Evolutionary conservation across 2,329 filamentous ascomycete species (phyloP).

Genomic region (Fusarium staphyleae): DNA sequence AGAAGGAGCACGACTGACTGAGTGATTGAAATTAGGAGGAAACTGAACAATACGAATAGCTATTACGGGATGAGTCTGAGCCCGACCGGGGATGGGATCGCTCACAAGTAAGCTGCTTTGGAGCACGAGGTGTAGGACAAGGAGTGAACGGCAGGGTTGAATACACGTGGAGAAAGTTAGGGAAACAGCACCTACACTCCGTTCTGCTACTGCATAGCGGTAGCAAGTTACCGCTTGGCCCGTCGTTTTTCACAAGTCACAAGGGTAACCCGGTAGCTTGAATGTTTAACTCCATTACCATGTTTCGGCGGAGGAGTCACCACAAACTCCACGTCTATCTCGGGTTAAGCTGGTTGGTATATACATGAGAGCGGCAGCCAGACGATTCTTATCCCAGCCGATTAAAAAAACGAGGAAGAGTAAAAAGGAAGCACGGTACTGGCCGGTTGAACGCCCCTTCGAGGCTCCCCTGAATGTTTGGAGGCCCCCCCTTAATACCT

Average conservation of each 20-base stretch:
- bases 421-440: constrained; percentile 19
- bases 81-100: not conserved
- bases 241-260: not conserved
- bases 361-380: constrained; percentile 26
- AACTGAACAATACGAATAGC: too few species aligned
- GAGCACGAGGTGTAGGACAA: not conserved
- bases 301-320: constrained; percentile 7
- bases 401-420: constrained; percentile 14
- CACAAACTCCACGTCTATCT: constrained; percentile 29
- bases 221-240: constrained; percentile 14
- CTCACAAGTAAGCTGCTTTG: not conserved
- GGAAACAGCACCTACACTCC: constrained; percentile 31
- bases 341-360: constrained; percentile 21
- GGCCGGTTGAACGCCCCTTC: constrained; percentile 39
- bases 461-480: constrained; percentile 18
- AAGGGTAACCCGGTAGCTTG: not conserved
- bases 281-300: constrained; percentile 10
- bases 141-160: constrained; percentile 1
- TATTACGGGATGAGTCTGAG: not conserved
- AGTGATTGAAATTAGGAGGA: not conserved
- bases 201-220: constrained; percentile 21
- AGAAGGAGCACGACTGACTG: constrained; percentile 40
- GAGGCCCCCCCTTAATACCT: constrained; percentile 17
- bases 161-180: constrained; percentile 8
- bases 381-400: not conserved